A percentile compares a stretch with the other conserved stretches of the same genome.
Evolutionary conservation across 2,329 filamentous ascomycete species (phyloP).

Genomic region (Pezicula radicicola): DNA sequence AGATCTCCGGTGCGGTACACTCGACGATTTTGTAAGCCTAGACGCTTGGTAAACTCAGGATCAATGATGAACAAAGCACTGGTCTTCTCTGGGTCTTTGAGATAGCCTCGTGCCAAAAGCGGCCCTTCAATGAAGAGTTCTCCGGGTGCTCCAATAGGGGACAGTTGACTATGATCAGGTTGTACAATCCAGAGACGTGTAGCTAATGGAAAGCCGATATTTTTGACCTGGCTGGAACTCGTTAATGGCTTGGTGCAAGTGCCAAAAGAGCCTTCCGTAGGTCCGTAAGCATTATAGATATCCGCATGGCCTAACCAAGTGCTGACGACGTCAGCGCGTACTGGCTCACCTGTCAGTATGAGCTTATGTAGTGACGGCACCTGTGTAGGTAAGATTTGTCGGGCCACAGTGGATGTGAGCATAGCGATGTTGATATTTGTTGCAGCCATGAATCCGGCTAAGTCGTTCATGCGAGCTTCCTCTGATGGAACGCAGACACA

Average conservation of each 20-base stretch:
- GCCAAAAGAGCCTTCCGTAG: not conserved
- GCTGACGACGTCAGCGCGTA: conserved; percentile 34
- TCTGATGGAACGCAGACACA: conserved; percentile 1
- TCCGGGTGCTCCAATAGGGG: conserved; percentile 4
- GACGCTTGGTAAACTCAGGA: conserved; percentile 57
- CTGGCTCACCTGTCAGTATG: conserved; percentile 25
- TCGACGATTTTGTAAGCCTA: conserved; percentile 1
- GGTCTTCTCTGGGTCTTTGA: conserved; percentile 55
- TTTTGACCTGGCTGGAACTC: not conserved
- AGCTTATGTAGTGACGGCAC: conserved; percentile 32
- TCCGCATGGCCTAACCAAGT: conserved; percentile 3
- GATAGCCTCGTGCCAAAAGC: conserved; percentile 53
- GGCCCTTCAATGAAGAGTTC: conserved; percentile 9
- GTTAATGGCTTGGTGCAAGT: not conserved
- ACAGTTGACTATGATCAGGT: not conserved
- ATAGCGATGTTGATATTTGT: not conserved
- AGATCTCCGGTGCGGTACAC: conserved; percentile 53
- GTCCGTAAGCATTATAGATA: conserved; percentile 39
- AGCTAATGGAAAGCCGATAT: conserved; percentile 2
- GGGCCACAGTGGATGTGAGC: conserved; percentile 5
- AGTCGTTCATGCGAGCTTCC: not conserved
- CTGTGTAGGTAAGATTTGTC: conserved; percentile 6
- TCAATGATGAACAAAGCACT: conserved; percentile 52
- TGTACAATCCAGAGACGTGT: conserved; percentile 3
- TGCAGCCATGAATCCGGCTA: not conserved